Conservation (phyloP, 768 basidiomycete genomes). For the Chalciporus pseudorubinellus region DNA sequence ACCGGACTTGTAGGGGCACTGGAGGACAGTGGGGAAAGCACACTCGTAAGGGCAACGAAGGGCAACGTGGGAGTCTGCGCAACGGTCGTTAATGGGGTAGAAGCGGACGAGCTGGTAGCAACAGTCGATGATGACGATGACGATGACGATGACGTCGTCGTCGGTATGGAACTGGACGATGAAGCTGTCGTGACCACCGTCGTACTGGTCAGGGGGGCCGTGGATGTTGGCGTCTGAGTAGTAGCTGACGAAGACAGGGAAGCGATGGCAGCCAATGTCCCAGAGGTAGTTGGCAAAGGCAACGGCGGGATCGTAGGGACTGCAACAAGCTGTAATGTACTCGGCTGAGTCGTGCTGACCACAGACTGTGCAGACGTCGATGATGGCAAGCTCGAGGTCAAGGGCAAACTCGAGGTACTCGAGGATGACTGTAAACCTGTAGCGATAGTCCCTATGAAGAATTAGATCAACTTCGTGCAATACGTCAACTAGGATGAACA, state of each 20-base stretch:
- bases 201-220: not conserved
- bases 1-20: not conserved
- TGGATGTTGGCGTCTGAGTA: too few species aligned
- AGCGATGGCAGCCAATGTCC: not conserved
- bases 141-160: not conserved
- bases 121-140: not conserved
- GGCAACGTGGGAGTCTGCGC: slow-evolving; percentile 1
- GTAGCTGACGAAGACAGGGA: too few species aligned
- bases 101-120: not conserved
- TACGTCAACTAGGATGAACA: not conserved
- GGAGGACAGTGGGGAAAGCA: too few species aligned
- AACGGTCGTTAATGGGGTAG: slow-evolving; percentile 3
- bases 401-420: not conserved
- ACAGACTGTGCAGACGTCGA: not conserved
- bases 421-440: not conserved
- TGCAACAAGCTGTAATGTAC: not conserved
- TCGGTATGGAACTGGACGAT: not conserved
- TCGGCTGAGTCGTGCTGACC: not conserved
- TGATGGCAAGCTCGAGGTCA: not conserved
- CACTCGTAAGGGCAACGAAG: not conserved
- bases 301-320: not conserved
- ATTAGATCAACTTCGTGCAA: not conserved
- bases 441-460: not conserved
- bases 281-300: not conserved
- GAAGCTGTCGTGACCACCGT: not conserved